Conservation (phyloP, 176 grass and related monocot species). For the Avena eriantha region DNA sequence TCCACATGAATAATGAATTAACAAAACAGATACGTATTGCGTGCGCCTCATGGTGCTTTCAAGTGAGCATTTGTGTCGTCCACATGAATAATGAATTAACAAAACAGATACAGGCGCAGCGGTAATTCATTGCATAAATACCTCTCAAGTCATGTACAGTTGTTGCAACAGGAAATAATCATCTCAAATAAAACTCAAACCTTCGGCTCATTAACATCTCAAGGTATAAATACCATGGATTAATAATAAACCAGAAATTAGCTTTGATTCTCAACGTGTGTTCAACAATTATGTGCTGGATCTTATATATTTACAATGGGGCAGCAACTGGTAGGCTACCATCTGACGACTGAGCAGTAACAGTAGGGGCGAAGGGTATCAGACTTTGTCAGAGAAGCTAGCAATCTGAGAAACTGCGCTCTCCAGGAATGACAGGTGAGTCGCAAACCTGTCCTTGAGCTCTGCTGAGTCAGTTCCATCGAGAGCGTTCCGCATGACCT, state of each 20-base stretch:
- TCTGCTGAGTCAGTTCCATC: slow-evolving; percentile 47
- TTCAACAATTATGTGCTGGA: background rate
- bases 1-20: background rate
- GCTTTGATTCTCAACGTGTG: background rate
- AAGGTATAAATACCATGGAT: background rate
- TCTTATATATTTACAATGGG: background rate
- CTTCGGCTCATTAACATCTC: background rate
- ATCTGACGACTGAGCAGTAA: slow-evolving; percentile 15
- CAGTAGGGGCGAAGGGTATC: background rate
- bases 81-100: background rate
- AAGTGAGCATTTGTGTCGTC: too few species aligned
- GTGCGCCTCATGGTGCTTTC: too few species aligned
- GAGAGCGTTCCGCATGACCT: slow-evolving; percentile 64
- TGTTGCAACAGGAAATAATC: background rate
- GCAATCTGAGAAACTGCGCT: slow-evolving; percentile 65
- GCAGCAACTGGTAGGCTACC: background rate
- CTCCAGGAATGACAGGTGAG: slow-evolving; percentile 65
- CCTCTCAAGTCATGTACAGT: background rate
- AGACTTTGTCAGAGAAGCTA: slow-evolving; percentile 52
- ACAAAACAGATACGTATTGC: slow-evolving; percentile 13
- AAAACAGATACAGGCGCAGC: slow-evolving; percentile 16
- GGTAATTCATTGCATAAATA: slow-evolving; percentile 16
- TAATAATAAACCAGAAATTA: background rate
- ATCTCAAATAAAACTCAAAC: background rate
- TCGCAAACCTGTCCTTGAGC: slow-evolving; percentile 57